Evolutionary conservation across 768 basidiomycete genomes (phyloP).

Genomic region (Phallus indusiatus): DNA sequence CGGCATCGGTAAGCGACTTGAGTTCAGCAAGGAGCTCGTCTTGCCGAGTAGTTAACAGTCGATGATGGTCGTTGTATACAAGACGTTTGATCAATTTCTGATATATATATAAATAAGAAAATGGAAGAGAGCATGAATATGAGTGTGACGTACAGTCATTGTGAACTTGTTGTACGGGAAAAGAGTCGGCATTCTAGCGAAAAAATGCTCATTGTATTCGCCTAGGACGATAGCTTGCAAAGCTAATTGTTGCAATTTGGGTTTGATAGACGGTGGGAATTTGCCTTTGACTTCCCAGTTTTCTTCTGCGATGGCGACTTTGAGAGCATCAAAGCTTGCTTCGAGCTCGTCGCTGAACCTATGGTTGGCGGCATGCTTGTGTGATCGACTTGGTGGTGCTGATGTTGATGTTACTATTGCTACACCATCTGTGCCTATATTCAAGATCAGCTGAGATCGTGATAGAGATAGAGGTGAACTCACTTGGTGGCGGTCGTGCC

Average conservation of each 20-base stretch:
- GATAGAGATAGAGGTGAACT: slow-evolving; percentile 13
- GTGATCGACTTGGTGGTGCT: background rate
- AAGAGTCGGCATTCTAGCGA: slow-evolving; percentile 73
- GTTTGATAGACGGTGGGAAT: slow-evolving; percentile 78
- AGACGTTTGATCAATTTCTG: slow-evolving; percentile 91
- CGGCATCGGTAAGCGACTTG: slow-evolving; percentile 46
- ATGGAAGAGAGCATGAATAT: background rate
- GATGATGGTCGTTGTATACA: slow-evolving; percentile 66
- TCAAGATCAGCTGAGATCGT: background rate
- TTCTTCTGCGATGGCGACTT: slow-evolving; percentile 52
- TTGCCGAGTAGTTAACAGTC: slow-evolving; percentile 56
- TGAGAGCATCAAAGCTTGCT: slow-evolving; percentile 48
- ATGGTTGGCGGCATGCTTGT: background rate
- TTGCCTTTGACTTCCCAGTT: slow-evolving; percentile 76
- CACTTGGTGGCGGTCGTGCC: slow-evolving; percentile 59
- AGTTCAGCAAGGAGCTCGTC: slow-evolving; percentile 60
- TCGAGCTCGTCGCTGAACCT: slow-evolving; percentile 64
- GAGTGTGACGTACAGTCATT: slow-evolving; percentile 54
- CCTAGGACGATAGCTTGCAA: slow-evolving; percentile 71
- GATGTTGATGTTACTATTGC: slow-evolving; percentile 20
- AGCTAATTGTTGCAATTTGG: slow-evolving; percentile 59
- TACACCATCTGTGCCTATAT: slow-evolving; percentile 2
- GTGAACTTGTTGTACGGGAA: slow-evolving; percentile 96
- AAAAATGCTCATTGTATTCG: slow-evolving; percentile 90
- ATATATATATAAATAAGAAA: background rate